Evolutionary conservation across 129 eudicot genomes (phyloP).

Genomic region (Flaveria robusta): DNA sequence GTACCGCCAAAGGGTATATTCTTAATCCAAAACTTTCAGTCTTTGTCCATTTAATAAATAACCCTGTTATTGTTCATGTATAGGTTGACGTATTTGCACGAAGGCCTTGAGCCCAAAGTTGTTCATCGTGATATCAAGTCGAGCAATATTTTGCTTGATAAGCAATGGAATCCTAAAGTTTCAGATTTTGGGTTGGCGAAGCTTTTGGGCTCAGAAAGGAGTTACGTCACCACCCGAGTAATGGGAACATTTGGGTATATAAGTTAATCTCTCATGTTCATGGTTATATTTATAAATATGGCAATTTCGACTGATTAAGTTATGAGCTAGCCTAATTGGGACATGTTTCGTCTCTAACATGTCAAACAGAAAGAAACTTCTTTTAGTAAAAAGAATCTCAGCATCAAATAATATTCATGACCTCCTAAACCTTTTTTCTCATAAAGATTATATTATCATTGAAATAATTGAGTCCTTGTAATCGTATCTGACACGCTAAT

Average conservation of each 20-base stretch:
- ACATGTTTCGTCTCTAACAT: background rate
- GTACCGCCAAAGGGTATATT: constrained; percentile 85
- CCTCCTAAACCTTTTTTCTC: background rate
- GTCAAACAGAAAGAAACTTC: background rate
- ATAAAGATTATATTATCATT: background rate
- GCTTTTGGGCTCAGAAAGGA: constrained; percentile 78
- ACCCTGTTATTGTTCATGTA: constrained; percentile 19
- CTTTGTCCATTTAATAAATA: constrained; percentile 16
- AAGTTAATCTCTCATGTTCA: constrained; percentile 13
- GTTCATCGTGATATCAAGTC: constrained; percentile 90
- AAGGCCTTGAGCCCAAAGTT: constrained; percentile 91
- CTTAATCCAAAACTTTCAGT: background rate
- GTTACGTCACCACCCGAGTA: constrained; percentile 84
- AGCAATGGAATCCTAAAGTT: constrained; percentile 74
- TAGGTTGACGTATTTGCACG: constrained; percentile 88
- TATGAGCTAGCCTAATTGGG: background rate
- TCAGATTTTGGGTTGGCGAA: constrained; percentile 87
- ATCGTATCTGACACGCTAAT: background rate
- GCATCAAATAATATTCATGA: no score
- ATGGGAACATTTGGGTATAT: constrained; percentile 97
- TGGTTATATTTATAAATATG: background rate
- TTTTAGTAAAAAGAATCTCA: no score
- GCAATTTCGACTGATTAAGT: background rate
- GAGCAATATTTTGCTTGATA: constrained; percentile 80
- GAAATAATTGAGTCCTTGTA: background rate